Evolutionary conservation across 2,329 filamentous ascomycete species (phyloP).

Genomic region (Apiospora pterosperma): DNA sequence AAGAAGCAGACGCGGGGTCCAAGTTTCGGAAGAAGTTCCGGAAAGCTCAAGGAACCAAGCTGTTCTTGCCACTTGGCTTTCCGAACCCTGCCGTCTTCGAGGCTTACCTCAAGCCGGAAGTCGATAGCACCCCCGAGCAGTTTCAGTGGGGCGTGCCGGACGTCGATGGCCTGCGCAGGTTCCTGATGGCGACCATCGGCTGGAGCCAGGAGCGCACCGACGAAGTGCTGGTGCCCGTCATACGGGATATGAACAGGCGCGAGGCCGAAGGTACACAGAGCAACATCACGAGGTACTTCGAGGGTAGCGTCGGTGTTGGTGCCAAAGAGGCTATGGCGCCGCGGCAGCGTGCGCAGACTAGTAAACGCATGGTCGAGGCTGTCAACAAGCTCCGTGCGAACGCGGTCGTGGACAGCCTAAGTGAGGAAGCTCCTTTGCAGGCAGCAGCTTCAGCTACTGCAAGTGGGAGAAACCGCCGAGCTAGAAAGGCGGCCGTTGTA

Average conservation of each 20-base stretch:
- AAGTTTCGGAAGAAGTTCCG: slow-evolving; percentile 84
- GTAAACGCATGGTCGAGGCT: slow-evolving; percentile 74
- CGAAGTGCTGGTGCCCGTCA: slow-evolving; percentile 92
- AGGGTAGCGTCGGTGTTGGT: slow-evolving; percentile 68
- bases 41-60: slow-evolving; percentile 71
- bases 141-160: slow-evolving; percentile 98
- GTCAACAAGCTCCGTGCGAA: slow-evolving; percentile 63
- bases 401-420: slow-evolving; percentile 25
- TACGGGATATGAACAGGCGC: slow-evolving; percentile 88
- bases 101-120: slow-evolving; percentile 83
- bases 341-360: slow-evolving; percentile 60
- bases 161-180: slow-evolving; percentile 76
- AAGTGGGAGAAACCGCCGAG: not conserved
- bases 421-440: not conserved
- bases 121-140: slow-evolving; percentile 70
- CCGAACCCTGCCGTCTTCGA: slow-evolving; percentile 74
- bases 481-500: not conserved
- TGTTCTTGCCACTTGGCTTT: slow-evolving; percentile 80
- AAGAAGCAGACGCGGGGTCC: slow-evolving; percentile 56
- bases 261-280: slow-evolving; percentile 88
- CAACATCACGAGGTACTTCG: slow-evolving; percentile 93
- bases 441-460: not conserved
- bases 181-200: slow-evolving; percentile 87
- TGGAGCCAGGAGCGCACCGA: slow-evolving; percentile 92
- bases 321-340: slow-evolving; percentile 67